Conservation (phyloP, 139 green algal genomes). For the Chlorella sorokiniana region DNA sequence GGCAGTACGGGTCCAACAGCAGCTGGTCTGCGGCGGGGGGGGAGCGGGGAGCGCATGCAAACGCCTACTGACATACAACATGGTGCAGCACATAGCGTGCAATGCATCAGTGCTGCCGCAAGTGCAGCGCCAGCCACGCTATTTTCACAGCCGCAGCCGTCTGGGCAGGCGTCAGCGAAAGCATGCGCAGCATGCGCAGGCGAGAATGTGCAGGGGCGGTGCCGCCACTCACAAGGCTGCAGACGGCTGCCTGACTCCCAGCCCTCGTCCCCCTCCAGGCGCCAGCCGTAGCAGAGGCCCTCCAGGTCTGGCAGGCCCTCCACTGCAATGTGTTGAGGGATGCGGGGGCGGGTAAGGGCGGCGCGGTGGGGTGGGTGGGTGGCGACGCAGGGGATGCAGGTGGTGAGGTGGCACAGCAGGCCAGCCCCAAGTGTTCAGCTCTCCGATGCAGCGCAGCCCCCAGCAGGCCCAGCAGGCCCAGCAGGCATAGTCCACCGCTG, state of each 20-base stretch:
- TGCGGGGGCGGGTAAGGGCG: neutral
- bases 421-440: neutral
- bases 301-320: constrained; percentile 37
- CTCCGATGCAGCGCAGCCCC: neutral
- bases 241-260: constrained; percentile 63
- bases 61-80: neutral
- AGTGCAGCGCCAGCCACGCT: too few species aligned
- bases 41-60: neutral
- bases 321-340: neutral
- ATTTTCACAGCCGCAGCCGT: too few species aligned
- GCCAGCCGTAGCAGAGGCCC: constrained; percentile 67
- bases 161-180: too few species aligned
- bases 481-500: too few species aligned
- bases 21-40: constrained; percentile 46
- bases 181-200: neutral
- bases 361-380: too few species aligned
- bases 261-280: constrained; percentile 58
- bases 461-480: constrained; percentile 65
- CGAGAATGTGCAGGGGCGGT: neutral
- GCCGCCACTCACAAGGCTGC: constrained; percentile 45
- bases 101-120: neutral
- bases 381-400: too few species aligned
- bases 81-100: neutral
- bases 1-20: constrained; percentile 64
- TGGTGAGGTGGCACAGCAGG: neutral